These are phyloP conservation scores for Zygoascus ofunaensis DNA, from an alignment of 805 yeast species.

Conservation along the genomic window DNA sequence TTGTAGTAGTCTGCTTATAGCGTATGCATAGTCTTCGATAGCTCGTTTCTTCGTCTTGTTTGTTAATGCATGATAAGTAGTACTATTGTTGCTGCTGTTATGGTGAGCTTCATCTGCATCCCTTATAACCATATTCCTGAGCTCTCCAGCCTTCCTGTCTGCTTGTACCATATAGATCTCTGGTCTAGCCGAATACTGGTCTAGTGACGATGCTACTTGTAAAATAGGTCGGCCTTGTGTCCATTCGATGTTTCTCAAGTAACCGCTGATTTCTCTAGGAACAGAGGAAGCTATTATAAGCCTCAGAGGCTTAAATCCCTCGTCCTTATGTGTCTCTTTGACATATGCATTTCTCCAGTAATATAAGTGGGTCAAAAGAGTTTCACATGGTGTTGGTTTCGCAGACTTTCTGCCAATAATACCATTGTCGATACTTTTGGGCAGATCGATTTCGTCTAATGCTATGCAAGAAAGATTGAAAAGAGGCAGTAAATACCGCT, in stretches of 20 bases:
- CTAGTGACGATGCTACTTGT: background rate
- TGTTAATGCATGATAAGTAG: background rate
- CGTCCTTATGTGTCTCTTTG: background rate
- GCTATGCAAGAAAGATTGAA: conserved; percentile 17
- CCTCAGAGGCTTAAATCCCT: background rate
- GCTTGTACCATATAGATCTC: background rate
- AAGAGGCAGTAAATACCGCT: conserved; percentile 14
- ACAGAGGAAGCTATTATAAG: background rate
- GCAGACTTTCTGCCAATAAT: background rate
- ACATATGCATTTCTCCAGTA: conserved; percentile 3
- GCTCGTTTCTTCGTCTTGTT: background rate
- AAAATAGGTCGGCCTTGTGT: background rate
- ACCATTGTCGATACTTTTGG: background rate
- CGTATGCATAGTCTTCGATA: background rate
- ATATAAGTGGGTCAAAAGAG: conserved; percentile 1
- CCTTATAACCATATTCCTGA: background rate
- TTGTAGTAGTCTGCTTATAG: background rate
- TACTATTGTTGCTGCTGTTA: too few species aligned
- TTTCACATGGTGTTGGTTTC: background rate
- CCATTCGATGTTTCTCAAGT: conserved; percentile 7
- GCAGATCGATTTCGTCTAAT: conserved; percentile 23
- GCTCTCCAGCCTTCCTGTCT: background rate
- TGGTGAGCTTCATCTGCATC: background rate
- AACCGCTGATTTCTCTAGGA: background rate
- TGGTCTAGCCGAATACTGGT: background rate